Percentiles rank a stretch among this genome's conserved stretches.
Conservation (phyloP, 2,329 filamentous ascomycete species). For the Cercospora sesami region DNA sequence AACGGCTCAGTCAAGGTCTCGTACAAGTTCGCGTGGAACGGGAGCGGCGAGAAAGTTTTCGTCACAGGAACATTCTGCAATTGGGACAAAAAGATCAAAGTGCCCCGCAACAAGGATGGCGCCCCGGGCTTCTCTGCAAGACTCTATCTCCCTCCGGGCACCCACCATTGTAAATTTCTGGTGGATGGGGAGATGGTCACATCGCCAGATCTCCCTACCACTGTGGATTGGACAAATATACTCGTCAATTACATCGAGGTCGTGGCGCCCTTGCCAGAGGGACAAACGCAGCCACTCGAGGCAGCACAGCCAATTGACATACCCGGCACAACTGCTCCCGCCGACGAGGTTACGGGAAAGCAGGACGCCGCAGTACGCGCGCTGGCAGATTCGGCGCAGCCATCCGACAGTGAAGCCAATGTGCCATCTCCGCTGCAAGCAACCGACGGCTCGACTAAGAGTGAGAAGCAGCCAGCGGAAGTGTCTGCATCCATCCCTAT, state of each 20-base stretch:
- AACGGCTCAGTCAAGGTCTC: constrained; percentile 77
- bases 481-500: constrained; percentile 17
- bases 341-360: constrained; percentile 28
- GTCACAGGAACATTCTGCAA: constrained; percentile 97
- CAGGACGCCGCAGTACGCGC: constrained; percentile 51
- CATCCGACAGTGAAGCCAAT: constrained; percentile 30
- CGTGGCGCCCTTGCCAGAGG: constrained; percentile 32
- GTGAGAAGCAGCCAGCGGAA: constrained; percentile 14
- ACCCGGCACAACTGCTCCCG: constrained; percentile 33
- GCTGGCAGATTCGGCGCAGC: constrained; percentile 46
- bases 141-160: constrained; percentile 84
- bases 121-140: constrained; percentile 65
- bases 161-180: constrained; percentile 94
- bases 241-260: constrained; percentile 98
- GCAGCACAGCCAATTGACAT: constrained; percentile 36
- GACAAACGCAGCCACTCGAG: constrained; percentile 31
- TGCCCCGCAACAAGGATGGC: constrained; percentile 68
- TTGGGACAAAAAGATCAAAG: constrained; percentile 90
- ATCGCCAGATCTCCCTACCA: constrained; percentile 82
- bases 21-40: constrained; percentile 81
- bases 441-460: constrained; percentile 24
- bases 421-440: constrained; percentile 24
- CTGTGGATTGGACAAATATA: constrained; percentile 96
- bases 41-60: constrained; percentile 79
- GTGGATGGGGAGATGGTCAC: constrained; percentile 93